Base-by-base conservation (phyloP, 352 stramenopile genomes). In the Pelagophyceae sp. region DNA sequence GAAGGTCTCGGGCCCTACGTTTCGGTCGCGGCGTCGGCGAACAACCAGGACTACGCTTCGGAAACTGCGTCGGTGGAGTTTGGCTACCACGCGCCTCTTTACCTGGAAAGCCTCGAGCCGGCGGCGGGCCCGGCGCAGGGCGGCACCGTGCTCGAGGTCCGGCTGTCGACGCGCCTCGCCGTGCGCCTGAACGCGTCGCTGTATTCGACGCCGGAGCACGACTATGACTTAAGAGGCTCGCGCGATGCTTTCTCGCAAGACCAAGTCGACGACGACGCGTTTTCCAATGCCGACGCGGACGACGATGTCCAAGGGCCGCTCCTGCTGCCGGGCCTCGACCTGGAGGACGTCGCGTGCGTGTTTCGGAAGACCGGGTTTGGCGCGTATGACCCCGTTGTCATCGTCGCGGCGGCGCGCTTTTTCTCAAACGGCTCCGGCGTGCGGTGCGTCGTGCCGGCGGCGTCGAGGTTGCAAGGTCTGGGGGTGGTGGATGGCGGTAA, bases 81-180 rank as follows among this genome's bases (percentile, higher is more conserved):
- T 74, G 65, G 75, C 50, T 86, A 86, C 38, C 65, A 84, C 51
- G 76, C 77, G 31, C 50, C 76, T 19, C 74, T 85, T 25, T 27
- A 80, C 6, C 64, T 87, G 2, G 72, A 80, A 23, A 76, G 51
- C 0, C 37, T 84, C 33, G 38, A 37, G 23, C 83, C 83, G 25
- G 32, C 35, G 20, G 75, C 35, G 29, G 83, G 82, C 33, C 77
- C 83, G 2, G 54, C 75, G 20, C 76, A 63, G 20, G 83, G 83
- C 33, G 83, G 83, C 25, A 87, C 83, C 1, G 11, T 63, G 11
- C 77, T 87, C n/a, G 65, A 70, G 1, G 32, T 87, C 15, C 78
- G 69, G n/a, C 32, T 83, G n/a, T 51, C 67, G 67, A 74, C 67
- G 67, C 19, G 19, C 17, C 17, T 58, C 5, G 17, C 67, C 17